Evolutionary conservation across 2,329 filamentous ascomycete species (phyloP), one percentile per base, ranked within the genome.

Genomic region (Talaromyces marneffei): DNA sequence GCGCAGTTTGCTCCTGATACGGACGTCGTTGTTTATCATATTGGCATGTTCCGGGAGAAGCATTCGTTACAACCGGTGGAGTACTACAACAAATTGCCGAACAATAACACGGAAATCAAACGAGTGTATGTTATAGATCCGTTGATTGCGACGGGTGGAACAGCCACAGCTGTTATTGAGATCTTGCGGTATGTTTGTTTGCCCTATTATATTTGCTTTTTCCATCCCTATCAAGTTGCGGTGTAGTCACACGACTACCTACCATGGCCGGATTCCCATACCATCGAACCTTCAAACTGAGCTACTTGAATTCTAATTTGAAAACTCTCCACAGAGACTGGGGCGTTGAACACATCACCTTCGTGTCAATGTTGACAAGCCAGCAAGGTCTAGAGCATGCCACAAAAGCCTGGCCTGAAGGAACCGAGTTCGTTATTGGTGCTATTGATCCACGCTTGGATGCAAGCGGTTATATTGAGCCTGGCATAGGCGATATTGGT

Each of bases 21-120:
- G 0, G 65, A 72, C 20, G 65, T 65, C 16, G 66, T 67, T 14
- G 67, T 64, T 57, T 70, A 70, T 46, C 70, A 71, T 56, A 65
- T 71, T 57, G 70, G 70, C 25, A 64, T 71, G 31, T 71, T 70
- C 56, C 66, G 68, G 4, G 69, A 71, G 35, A 64, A 67, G 37
- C 61, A 61, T 1, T 67, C 68, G 2, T 62, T 70, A 12, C 66
- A 68, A 16, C 69, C 70, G 0, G 68, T 70, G 40, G 69, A 71
- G 59, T 71, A 71, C 52, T 71, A 71, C 60, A 71, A 71, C 57
- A 70, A 70, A 46, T 62, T 71, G n/a, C 69, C 69, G 0, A 37
- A 62, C 9, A 71, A 69, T 50, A 66, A 62, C 10, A 63, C 62
- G 14, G 64, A 63, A 14, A 66, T 71, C 10, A 68, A 67, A 31